phyloP scores from a whole-genome alignment of 768 basidiomycete species.

The Boletus bicolor region DNA sequence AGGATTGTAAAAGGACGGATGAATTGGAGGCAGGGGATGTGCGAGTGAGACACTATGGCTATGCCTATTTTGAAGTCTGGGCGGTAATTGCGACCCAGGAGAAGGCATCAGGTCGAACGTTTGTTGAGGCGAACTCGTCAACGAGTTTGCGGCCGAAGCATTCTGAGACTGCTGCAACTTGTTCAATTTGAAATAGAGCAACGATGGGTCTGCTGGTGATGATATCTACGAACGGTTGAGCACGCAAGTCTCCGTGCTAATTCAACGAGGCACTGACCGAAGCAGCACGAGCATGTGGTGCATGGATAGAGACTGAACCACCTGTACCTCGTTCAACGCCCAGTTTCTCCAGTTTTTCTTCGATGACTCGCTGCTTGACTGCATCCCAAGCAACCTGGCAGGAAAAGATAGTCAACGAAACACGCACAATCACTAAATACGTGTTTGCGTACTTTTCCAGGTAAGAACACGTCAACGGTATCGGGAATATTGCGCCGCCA shows the following conservation, averaged over 20 bases:
- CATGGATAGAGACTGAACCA: slow-evolving; percentile 56
- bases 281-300: slow-evolving; percentile 78
- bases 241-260: slow-evolving; percentile 14
- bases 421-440: slow-evolving; percentile 4
- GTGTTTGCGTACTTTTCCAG: slow-evolving; percentile 59
- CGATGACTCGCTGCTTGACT: slow-evolving; percentile 67
- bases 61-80: slow-evolving; percentile 54
- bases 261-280: slow-evolving; percentile 54
- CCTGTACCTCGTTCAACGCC: slow-evolving; percentile 68
- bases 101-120: slow-evolving; percentile 52
- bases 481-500: slow-evolving; percentile 57
- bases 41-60: slow-evolving; percentile 74
- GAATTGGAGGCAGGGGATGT: slow-evolving; percentile 43
- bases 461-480: slow-evolving; percentile 77
- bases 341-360: slow-evolving; percentile 76
- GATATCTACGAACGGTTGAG: slow-evolving; percentile 57
- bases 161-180: slow-evolving; percentile 74
- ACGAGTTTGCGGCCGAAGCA: slow-evolving; percentile 48
- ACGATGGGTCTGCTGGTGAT: slow-evolving; percentile 83
- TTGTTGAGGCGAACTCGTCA: slow-evolving; percentile 65
- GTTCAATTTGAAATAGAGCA: slow-evolving; percentile 79
- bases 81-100: slow-evolving; percentile 37
- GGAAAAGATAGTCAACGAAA: slow-evolving; percentile 3
- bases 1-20: slow-evolving; percentile 35
- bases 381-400: slow-evolving; percentile 69